phyloP scores from a whole-genome alignment of 2,329 filamentous ascomycete species.

The Bipolaris cookei region DNA sequence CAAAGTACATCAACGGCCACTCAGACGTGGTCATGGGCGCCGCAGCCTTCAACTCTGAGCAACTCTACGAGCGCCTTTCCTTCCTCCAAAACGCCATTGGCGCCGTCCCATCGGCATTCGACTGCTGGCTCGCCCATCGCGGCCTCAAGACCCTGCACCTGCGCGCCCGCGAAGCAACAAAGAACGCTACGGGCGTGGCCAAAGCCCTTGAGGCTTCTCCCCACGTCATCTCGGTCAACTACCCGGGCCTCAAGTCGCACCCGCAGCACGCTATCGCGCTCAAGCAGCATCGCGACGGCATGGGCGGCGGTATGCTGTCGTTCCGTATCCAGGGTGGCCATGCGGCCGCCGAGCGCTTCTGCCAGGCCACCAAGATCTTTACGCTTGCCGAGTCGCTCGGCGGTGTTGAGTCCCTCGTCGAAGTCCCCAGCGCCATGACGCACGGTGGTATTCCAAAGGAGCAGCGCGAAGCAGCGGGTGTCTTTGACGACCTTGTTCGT shows the following conservation, averaged over 20 bases:
- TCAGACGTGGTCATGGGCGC: slow-evolving; percentile 96
- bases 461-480: slow-evolving; percentile 88
- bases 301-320: slow-evolving; percentile 96
- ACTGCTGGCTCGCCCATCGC: slow-evolving; percentile 97
- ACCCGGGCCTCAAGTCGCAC: slow-evolving; percentile 88
- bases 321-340: slow-evolving; percentile 92
- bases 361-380: slow-evolving; percentile 86
- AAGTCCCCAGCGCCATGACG: slow-evolving; percentile 95
- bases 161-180: slow-evolving; percentile 81
- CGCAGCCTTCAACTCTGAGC: slow-evolving; percentile 89
- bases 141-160: slow-evolving; percentile 97
- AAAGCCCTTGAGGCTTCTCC: slow-evolving; percentile 77
- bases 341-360: slow-evolving; percentile 87
- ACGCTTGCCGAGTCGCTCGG: slow-evolving; percentile 92
- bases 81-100: slow-evolving; percentile 99
- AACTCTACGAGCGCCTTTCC: slow-evolving; percentile 74
- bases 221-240: slow-evolving; percentile 89
- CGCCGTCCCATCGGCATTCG: slow-evolving; percentile 91
- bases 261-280: slow-evolving; percentile 82
- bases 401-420: slow-evolving; percentile 88
- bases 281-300: slow-evolving; percentile 90
- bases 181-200: slow-evolving; percentile 81
- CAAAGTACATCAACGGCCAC: slow-evolving; percentile 99
- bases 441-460: slow-evolving; percentile 93
- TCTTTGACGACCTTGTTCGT: slow-evolving; percentile 92